A percentile compares a stretch with the other conserved stretches of the same genome.
phyloP scores from a whole-genome alignment of 83 land plant genomes.

The Thuja plicata region DNA sequence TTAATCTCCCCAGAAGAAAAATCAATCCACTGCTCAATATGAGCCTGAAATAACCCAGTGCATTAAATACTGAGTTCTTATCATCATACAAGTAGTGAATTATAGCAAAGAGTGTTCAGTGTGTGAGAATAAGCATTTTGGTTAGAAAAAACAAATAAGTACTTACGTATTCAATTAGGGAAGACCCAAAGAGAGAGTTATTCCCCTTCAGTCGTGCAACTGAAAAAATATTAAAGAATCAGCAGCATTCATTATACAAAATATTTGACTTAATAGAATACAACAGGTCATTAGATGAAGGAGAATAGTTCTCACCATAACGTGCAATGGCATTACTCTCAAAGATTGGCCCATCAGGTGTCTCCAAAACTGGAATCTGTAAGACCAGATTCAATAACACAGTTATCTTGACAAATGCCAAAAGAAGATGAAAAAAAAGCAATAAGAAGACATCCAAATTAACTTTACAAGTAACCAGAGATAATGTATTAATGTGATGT shows the following conservation, averaged over 20 bases:
- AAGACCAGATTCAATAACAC: background rate
- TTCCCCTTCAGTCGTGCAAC: slow-evolving; percentile 73
- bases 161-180: slow-evolving; percentile 67
- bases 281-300: background rate
- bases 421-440: background rate
- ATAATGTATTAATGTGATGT: background rate
- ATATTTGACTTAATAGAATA: background rate
- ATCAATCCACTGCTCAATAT: slow-evolving; percentile 87
- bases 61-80: background rate
- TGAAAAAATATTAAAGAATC: slow-evolving; percentile 21
- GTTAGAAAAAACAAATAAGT: no score
- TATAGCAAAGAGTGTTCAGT: no score
- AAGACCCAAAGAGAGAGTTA: slow-evolving; percentile 53
- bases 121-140: background rate
- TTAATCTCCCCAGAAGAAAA: slow-evolving; percentile 74
- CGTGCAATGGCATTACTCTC: slow-evolving; percentile 98
- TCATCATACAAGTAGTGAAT: background rate
- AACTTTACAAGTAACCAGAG: background rate
- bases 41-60: slow-evolving; percentile 39
- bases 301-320: slow-evolving; percentile 55
- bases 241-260: background rate
- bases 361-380: slow-evolving; percentile 82
- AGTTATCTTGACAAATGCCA: background rate
- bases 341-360: slow-evolving; percentile 92
- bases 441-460: background rate